Evolutionary conservation across 768 basidiomycete species (phyloP), one percentile per base, ranked within the genome.

Genomic region (Rhodosporidiobolus sp.): DNA sequence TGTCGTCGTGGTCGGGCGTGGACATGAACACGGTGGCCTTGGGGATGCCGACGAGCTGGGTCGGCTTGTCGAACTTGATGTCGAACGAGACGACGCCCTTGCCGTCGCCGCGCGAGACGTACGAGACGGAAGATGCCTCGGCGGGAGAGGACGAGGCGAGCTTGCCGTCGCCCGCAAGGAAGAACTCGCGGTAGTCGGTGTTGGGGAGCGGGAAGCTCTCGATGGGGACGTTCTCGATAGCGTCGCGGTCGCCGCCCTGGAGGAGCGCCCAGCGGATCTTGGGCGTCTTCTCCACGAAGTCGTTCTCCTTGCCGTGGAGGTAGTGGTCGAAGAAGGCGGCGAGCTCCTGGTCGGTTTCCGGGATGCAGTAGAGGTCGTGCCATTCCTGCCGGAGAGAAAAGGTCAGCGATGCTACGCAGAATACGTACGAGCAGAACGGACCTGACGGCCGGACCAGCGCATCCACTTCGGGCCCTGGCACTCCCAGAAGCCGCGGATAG

Each of bases 281-380:
- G 4, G 76, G 73, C 28, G 76, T 77, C 20, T 74, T 55, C 52
- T 50, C 52, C 46, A 62, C 65, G n/a, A 65, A 77, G 48, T 48
- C 72, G 69, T 77, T 77, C 16, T 74, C 55, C 53, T 74, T 65
- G 56, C 63, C 70, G 38, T 55, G 60, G 28, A 70, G 52, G 72
- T 74, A 74, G 30, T 61, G 66, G 63, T 73, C 73, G 52, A 67
- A 77, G 66, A 77, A 77, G 19, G 53, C 59, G 38, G 49, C 55
- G 35, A 77, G 55, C 43, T 77, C 76, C 38, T 68, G 54, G 48
- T 63, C 34, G 7, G 58, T 35, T 62, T 73, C 50, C 14, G 34
- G 46, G 32, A 62, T 32, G 12, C 30, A 53, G 69, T 73, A 74
- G 16, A 77, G 62, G 55, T 71, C 69, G 54, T 65, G 69, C 76